Percentiles rank a stretch among this genome's conserved stretches.
Evolutionary conservation across 2,329 filamentous ascomycete genomes (phyloP).

Genomic region (Magnaporthales sp.): DNA sequence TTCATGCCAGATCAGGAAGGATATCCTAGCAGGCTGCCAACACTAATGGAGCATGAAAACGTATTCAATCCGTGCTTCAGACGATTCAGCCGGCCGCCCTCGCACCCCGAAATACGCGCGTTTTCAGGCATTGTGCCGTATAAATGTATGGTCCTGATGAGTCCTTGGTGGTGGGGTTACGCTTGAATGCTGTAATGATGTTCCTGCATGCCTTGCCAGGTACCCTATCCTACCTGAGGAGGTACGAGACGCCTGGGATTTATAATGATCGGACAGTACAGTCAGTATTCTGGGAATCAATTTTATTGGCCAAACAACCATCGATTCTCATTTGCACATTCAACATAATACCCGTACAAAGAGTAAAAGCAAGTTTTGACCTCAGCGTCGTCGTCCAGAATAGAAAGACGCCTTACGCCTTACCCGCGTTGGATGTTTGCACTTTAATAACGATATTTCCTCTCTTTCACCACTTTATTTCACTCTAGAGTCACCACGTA

Average conservation of each 20-base stretch:
- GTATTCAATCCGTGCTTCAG: neutral
- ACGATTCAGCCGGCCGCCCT: neutral
- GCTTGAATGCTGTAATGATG: neutral
- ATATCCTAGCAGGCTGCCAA: neutral
- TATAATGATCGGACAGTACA: neutral
- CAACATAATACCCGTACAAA: neutral
- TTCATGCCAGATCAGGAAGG: neutral
- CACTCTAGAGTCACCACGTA: neutral
- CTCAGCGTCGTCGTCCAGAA: neutral
- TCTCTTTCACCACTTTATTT: neutral
- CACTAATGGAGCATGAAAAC: neutral
- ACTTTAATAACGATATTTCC: neutral
- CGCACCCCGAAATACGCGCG: neutral
- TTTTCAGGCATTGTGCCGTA: neutral
- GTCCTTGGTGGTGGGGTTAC: neutral
- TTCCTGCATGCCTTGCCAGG: neutral
- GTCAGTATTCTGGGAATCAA: neutral
- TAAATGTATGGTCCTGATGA: no score
- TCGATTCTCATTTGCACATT: neutral
- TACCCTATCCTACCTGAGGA: neutral
- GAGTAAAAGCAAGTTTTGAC: neutral
- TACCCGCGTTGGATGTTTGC: neutral
- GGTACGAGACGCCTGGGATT: neutral
- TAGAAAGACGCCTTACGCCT: neutral
- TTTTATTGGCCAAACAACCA: neutral